Percentiles rank a stretch among this genome's conserved stretches.
Evolutionary conservation across 2,329 filamentous ascomycete species (phyloP).

Genomic region (Epicoccum nigrum): DNA sequence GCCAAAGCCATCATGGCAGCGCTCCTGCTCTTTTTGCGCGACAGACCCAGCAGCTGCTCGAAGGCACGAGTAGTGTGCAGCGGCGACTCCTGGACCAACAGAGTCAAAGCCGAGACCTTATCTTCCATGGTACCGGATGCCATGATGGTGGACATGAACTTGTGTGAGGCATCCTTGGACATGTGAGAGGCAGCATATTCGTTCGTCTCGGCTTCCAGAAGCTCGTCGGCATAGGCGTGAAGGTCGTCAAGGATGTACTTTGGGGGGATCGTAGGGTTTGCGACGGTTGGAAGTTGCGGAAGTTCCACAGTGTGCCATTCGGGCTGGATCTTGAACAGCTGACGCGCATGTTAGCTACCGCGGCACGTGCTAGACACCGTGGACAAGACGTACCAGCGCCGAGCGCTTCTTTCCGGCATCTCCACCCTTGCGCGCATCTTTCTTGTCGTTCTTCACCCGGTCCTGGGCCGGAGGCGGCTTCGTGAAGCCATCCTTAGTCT

Average conservation of each 20-base stretch:
- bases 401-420: conserved; percentile 39
- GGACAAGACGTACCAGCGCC: conserved; percentile 35
- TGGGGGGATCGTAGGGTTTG: conserved; percentile 56
- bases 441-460: conserved; percentile 37
- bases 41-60: conserved; percentile 79
- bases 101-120: conserved; percentile 92
- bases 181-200: conserved; percentile 74
- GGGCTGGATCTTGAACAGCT: conserved; percentile 66
- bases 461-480: conserved; percentile 44
- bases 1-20: conserved; percentile 92
- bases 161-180: conserved; percentile 84
- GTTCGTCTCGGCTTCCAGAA: conserved; percentile 79
- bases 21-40: conserved; percentile 91
- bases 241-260: conserved; percentile 62
- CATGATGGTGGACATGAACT: conserved; percentile 98
- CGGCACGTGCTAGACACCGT: conserved; percentile 8
- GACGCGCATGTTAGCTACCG: conserved; percentile 26
- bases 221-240: conserved; percentile 72
- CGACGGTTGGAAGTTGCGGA: conserved; percentile 56
- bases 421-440: conserved; percentile 42
- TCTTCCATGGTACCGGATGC: conserved; percentile 93
- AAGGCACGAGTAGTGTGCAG: conserved; percentile 90
- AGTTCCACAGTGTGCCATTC: conserved; percentile 71
- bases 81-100: conserved; percentile 94
- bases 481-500: conserved; percentile 49